Percentiles rank a stretch among this genome's conserved stretches.
These are phyloP conservation scores for Lipomyces oligophaga DNA, from an alignment of 805 yeast genomes.

Conservation along the genomic window DNA sequence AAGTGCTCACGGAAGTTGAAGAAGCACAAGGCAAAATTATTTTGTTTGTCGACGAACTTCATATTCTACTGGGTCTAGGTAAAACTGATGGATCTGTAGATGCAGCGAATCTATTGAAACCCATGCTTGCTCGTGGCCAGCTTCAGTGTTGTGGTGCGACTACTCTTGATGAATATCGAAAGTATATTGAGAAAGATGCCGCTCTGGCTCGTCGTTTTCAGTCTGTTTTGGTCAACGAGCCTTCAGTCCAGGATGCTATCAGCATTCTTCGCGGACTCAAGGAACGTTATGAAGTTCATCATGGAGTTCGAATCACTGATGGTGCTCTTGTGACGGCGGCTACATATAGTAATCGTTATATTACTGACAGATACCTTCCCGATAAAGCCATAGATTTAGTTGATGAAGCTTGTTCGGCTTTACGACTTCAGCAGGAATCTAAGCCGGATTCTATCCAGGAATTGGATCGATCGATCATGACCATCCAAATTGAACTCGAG, in stretches of 20 bases:
- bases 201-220: constrained; percentile 93
- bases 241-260: constrained; percentile 84
- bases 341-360: constrained; percentile 79
- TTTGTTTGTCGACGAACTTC: constrained; percentile 86
- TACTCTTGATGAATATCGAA: constrained; percentile 86
- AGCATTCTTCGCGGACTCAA: constrained; percentile 89
- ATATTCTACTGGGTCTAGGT: constrained; percentile 83
- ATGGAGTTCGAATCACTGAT: constrained; percentile 92
- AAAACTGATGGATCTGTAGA: constrained; percentile 94
- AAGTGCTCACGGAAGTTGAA: constrained; percentile 78
- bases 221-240: constrained; percentile 80
- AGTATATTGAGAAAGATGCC: constrained; percentile 92
- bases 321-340: constrained; percentile 93
- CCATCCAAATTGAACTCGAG: constrained; percentile 91
- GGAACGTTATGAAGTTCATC: constrained; percentile 93
- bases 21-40: constrained; percentile 71
- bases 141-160: constrained; percentile 96
- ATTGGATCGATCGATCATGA: constrained; percentile 84
- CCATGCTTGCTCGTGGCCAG: constrained; percentile 88
- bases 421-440: constrained; percentile 91
- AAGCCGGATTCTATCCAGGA: constrained; percentile 92
- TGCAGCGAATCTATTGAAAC: constrained; percentile 88
- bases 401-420: constrained; percentile 95
- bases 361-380: constrained; percentile 86
- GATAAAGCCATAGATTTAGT: constrained; percentile 96